Evolutionary conservation across 1,284 basidiomycete genomes (phyloP).

Genomic region (Ustanciosporium gigantosporum): DNA sequence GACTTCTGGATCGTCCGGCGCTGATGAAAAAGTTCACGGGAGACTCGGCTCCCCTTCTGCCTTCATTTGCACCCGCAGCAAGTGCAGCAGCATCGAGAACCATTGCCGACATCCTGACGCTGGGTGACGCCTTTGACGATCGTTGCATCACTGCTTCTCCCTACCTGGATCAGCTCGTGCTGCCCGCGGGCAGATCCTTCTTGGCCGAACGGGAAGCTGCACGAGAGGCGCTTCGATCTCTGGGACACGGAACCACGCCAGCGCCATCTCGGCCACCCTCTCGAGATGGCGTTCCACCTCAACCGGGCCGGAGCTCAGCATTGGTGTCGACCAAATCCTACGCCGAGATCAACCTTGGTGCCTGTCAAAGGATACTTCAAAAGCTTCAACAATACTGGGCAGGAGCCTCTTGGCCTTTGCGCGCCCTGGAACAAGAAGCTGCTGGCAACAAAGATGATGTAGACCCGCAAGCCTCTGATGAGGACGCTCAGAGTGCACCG

Average conservation of each 20-base stretch:
- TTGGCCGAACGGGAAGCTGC: conserved; percentile 43
- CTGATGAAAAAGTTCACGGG: conserved; percentile 41
- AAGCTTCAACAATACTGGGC: conserved; percentile 46
- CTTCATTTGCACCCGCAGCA: conserved; percentile 31
- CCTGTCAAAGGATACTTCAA: conserved; percentile 38
- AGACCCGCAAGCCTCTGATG: conserved; percentile 42
- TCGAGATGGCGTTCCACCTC: conserved; percentile 9
- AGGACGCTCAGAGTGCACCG: conserved; percentile 44
- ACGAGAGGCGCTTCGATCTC: conserved; percentile 31
- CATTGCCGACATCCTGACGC: conserved; percentile 45
- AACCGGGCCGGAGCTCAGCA: conserved; percentile 18
- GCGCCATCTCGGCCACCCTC: conserved; percentile 27
- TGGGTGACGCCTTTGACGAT: conserved; percentile 41
- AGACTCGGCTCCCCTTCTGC: conserved; percentile 28
- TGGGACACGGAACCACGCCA: conserved; percentile 38
- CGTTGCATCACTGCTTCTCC: conserved; percentile 37
- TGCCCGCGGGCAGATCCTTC: conserved; percentile 45
- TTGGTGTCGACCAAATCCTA: conserved; percentile 36
- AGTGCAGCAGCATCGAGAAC: conserved; percentile 42
- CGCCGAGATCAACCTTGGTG: conserved; percentile 42
- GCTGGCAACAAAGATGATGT: conserved; percentile 28
- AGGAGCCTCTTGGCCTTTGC: conserved; percentile 44
- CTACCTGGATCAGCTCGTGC: conserved; percentile 47
- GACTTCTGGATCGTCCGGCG: conserved; percentile 42
- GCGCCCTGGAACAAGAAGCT: conserved; percentile 47